Evolutionary conservation across 2,329 filamentous ascomycete genomes (phyloP), one percentile per base, ranked within the genome.

Genomic region (Cladosporium cucumerinum): DNA sequence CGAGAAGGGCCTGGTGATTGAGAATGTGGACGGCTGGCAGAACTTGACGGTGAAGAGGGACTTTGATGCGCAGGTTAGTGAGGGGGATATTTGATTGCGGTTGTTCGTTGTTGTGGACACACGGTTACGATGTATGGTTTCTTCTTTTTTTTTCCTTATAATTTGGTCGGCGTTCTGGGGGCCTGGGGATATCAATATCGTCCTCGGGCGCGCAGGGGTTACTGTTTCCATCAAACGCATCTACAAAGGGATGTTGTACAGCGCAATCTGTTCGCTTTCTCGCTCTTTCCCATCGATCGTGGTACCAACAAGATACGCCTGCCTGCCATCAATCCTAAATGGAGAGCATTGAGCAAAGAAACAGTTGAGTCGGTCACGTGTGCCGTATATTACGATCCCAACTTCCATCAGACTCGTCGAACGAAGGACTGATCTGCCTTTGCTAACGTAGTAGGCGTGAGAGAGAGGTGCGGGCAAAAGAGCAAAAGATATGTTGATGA

Each of bases 1-100:
- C 78, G 93, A 97, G 75, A 94, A 96, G 80, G 93, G 93, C 0
- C 81, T 97, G 46, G 83, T 90, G 26, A 90, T 97, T 67, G 85
- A 90, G 69, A 88, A 87, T 63, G 80, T 85, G 51, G 81, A 84
- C 36, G 78, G 76, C 11, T 82, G 81, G 68, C 76, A 78, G 60
- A 81, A 85, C 65, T 69, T 85, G 69, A 78, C 72, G 1, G 83
- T 85, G 25, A 72, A 78, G 58, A 79, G 76, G 65, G 83, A 85
- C 16, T 62, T 62, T 11, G 60, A 54, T n/a, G 60, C 60, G 34
- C 60, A 62, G 34, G 36, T 62, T 12, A 23, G 49, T 1, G 49
- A 62, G 36, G 60, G 60, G 14, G 60, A 62, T 34, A 62, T 62
- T 6, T 62, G 30, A 61, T 36, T 21, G 21, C 6, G n/a, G 7